Conservation (phyloP, 2,329 filamentous ascomycete genomes). For the Neofusicoccum cordaticola region DNA sequence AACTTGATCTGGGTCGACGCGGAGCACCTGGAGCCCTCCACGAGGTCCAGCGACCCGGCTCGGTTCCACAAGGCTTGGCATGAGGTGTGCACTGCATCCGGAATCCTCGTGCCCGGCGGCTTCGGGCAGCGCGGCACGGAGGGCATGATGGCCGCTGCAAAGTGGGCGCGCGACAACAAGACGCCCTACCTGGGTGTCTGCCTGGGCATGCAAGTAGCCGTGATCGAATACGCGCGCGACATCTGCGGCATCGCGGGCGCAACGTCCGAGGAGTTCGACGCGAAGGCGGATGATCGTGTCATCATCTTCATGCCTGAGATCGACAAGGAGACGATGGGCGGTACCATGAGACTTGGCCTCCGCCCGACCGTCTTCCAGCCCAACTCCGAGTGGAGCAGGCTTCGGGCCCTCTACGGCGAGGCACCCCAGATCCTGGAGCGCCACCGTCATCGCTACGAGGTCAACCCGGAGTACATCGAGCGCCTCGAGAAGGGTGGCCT, state of each 20-base stretch:
- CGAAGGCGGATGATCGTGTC: slow-evolving; percentile 62
- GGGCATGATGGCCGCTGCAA: slow-evolving; percentile 86
- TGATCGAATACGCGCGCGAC: slow-evolving; percentile 82
- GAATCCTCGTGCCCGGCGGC: slow-evolving; percentile 69
- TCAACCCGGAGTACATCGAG: slow-evolving; percentile 76
- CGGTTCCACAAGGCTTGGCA: slow-evolving; percentile 87
- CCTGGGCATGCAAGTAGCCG: slow-evolving; percentile 87
- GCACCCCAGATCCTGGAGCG: slow-evolving; percentile 59
- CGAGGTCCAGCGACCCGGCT: slow-evolving; percentile 61
- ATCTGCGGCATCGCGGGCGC: slow-evolving; percentile 63
- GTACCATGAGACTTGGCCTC: slow-evolving; percentile 81
- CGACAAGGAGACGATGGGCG: slow-evolving; percentile 72
- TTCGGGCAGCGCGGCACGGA: slow-evolving; percentile 80
- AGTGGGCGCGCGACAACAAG: slow-evolving; percentile 79
- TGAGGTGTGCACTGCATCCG: slow-evolving; percentile 66
- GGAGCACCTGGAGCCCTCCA: slow-evolving; percentile 71
- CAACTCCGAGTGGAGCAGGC: slow-evolving; percentile 72
- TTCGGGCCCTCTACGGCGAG: slow-evolving; percentile 70
- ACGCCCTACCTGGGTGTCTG: slow-evolving; percentile 87
- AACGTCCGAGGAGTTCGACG: slow-evolving; percentile 57
- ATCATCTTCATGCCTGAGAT: slow-evolving; percentile 94
- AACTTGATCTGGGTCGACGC: slow-evolving; percentile 83
- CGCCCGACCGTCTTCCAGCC: slow-evolving; percentile 73
- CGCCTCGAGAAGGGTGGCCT: slow-evolving; percentile 67
- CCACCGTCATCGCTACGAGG: slow-evolving; percentile 87